Evolutionary conservation across 2,329 filamentous ascomycete genomes (phyloP), one percentile per base, ranked within the genome.

Genomic region (Chaetomium olivaceum): DNA sequence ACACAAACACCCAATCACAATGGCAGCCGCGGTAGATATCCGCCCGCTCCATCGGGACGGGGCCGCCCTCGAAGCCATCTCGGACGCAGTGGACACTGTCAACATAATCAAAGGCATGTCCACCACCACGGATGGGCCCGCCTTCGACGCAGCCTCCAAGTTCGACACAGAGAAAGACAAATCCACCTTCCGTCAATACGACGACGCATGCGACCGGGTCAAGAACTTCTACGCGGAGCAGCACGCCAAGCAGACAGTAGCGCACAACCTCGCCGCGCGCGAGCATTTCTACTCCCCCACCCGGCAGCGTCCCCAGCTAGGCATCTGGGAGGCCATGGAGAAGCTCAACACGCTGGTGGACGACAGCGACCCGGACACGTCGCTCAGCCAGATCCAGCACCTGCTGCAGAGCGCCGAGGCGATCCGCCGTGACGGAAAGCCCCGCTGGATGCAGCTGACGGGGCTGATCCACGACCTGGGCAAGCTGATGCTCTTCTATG

Each of bases 291-390:
- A 88, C 77, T 83, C 83, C 69, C 85, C 88, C 67, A 85, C 85
- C 1, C 87, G 90, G 21, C 74, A 73, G 50, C 80, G 83, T 62
- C 87, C 89, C 19, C 84, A 90, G 77, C 92, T 96, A 91, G 90
- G 89, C 68, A 84, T 96, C 76, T 96, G 92, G 93, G 83, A 96
- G 77, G 93, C 93, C 23, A 95, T 96, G 80, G 91, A 96, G 85
- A 93, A 92, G 79, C 89, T 96, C 74, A 92, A 96, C 84, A 92
- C 90, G 0, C 85, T 96, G 61, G 91, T 96, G 77, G 93, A 97
- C 79, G 91, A 96, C 79, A 93, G 89, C 23, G 93, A 97, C 80
- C 93, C 93, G 1, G 92, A 97, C 80, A 96, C 93, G 55, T 87
- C 86, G 57, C 88, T 97, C 68, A 90, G 88, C 31, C 93, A 96